Evolutionary conservation across 305 asterid genomes (phyloP), one percentile per base, ranked within the genome.

Genomic region (Solanum hybrid): DNA sequence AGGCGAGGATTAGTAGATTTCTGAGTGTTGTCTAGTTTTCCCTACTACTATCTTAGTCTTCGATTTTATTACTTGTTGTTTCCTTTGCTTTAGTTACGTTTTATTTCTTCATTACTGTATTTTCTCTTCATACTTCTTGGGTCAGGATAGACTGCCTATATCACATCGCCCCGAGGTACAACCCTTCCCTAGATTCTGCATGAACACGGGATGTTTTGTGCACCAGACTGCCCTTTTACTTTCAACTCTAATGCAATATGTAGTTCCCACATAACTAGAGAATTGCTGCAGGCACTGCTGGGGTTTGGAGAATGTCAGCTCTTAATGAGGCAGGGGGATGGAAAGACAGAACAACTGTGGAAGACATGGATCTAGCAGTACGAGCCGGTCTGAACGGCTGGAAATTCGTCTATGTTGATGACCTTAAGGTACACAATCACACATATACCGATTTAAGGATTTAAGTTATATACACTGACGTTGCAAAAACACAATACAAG

Each of bases 331-430:
- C 93, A 75, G 93, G 93, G 16, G 93, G 93, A 26, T 91, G 93
- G 93, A 91, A 91, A 82, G 92, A 90, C 71, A 89, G 93, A 31
- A 91, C 93, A 29, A 91, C 93, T 13, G 93, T 90, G 51, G 93
- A 91, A 75, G 93, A 91, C 31, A 91, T 91, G 93, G 93, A 91
- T 76, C 79, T 91, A 56, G 92, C 91, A n/a, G 89, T 90, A 12
- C 91, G 93, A 88, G 93, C 93, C 1, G 88, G 90, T 79, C 89
- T 91, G 14, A 90, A 90, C 38, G 93, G 92, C 46, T 91, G 93
- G 92, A 91, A 89, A 86, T 91, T 91, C 69, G 77, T 91, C 4
- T 91, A 90, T 82, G 84, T 91, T 75, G 89, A 90, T 34, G 91
- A 89, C 11, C 81, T 89, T 69, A 89, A 88, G 92, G 93, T 91